These are phyloP conservation scores for Populus euphratica DNA, from an alignment of 345 rosid genomes.

Conservation along the genomic window DNA sequence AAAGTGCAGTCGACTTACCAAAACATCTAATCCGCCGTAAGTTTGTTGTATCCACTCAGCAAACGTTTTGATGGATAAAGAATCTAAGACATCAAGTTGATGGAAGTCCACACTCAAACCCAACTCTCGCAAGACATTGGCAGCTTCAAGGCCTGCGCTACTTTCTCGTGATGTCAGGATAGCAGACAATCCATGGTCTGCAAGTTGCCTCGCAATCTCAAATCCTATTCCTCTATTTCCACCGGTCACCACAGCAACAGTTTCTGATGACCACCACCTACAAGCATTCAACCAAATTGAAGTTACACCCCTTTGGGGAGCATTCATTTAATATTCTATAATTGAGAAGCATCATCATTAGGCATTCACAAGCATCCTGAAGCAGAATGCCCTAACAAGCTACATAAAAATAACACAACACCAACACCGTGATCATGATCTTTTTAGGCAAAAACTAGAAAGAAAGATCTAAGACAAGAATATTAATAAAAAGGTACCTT, in stretches of 20 bases:
- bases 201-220: constrained; percentile 86
- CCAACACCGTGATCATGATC: too few species aligned
- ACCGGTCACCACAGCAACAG: constrained; percentile 88
- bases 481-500: constrained; percentile 36
- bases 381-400: background rate
- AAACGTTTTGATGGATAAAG: constrained; percentile 52
- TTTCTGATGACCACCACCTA: constrained; percentile 94
- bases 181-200: constrained; percentile 73
- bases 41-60: constrained; percentile 57
- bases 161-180: constrained; percentile 72
- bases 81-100: constrained; percentile 67
- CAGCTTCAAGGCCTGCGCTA: constrained; percentile 74
- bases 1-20: constrained; percentile 41
- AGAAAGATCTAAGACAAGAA: background rate
- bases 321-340: background rate
- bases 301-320: background rate
- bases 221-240: constrained; percentile 92
- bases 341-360: background rate
- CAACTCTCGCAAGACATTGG: constrained; percentile 73
- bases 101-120: constrained; percentile 74
- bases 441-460: too few species aligned
- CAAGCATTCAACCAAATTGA: constrained; percentile 5
- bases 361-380: background rate
- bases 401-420: too few species aligned
- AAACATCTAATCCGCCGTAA: constrained; percentile 66